Evolutionary conservation across 129 eudicot genomes (phyloP).

Genomic region (Oenanthe sinensis): DNA sequence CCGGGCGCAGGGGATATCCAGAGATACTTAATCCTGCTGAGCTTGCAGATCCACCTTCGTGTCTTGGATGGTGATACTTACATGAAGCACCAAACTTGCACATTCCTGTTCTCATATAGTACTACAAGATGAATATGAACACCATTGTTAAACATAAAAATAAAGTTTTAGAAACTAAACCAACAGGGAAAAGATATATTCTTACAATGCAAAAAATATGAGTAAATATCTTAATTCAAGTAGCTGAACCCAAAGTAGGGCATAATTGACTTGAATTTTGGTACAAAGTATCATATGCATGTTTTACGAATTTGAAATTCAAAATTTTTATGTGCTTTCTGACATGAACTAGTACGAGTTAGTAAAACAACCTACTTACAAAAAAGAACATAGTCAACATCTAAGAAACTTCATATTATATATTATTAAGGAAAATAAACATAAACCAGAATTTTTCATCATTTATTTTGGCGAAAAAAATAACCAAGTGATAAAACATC

Average conservation of each 20-base stretch:
- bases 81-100: conserved; percentile 92
- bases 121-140: conserved; percentile 29
- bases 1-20: conserved; percentile 91
- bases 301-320: background rate
- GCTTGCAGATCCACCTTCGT: conserved; percentile 53
- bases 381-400: background rate
- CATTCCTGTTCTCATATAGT: conserved; percentile 83
- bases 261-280: background rate
- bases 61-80: conserved; percentile 93
- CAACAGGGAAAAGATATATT: background rate
- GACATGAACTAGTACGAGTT: background rate
- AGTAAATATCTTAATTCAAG: background rate
- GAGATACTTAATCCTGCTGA: conserved; percentile 45
- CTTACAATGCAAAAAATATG: background rate
- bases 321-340: background rate
- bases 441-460: background rate
- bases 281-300: background rate
- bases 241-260: background rate
- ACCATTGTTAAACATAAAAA: background rate
- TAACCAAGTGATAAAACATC: background rate
- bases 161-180: background rate
- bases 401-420: background rate
- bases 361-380: background rate
- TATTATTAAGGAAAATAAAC: background rate
- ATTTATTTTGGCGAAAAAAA: too few relatives aligned